phyloP scores from a whole-genome alignment of 2,329 filamentous ascomycete species.

The Thielaviopsis populi region DNA sequence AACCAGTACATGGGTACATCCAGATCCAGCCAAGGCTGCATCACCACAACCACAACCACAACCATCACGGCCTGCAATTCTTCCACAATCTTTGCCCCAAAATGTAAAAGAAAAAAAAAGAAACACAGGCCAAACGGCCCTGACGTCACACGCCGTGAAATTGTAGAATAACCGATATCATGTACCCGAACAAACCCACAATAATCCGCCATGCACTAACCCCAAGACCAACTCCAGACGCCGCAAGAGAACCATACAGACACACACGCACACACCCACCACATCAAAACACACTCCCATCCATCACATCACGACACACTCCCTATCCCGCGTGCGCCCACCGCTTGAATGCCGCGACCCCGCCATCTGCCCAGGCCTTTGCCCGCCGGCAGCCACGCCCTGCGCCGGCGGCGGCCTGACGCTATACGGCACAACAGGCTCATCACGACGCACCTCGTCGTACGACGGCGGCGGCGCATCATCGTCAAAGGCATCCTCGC shows the following conservation, averaged over 20 bases:
- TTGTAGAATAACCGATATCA: too few species aligned
- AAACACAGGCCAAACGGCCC: too few species aligned
- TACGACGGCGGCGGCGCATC: constrained; percentile 9
- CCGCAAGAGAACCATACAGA: not conserved
- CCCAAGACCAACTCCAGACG: not conserved
- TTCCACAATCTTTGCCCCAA: too few species aligned
- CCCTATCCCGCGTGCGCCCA: not conserved
- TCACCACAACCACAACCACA: too few species aligned
- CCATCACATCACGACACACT: constrained; percentile 11
- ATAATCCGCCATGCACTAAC: too few species aligned
- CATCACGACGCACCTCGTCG: not conserved
- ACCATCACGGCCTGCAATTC: too few species aligned
- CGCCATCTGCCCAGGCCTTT: not conserved
- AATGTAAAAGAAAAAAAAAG: too few species aligned
- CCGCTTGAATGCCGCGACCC: not conserved
- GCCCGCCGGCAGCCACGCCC: not conserved
- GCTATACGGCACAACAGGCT: not conserved
- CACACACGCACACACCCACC: not conserved
- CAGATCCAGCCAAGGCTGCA: too few species aligned
- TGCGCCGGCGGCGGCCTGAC: not conserved
- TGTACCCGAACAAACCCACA: too few species aligned
- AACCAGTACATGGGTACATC: too few species aligned
- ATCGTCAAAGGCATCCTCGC: not conserved
- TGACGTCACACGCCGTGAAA: too few species aligned
- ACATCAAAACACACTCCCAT: constrained; percentile 1